Evolutionary conservation across 2,329 filamentous ascomycete species (phyloP).

Genomic region (Epichloe amarillans): DNA sequence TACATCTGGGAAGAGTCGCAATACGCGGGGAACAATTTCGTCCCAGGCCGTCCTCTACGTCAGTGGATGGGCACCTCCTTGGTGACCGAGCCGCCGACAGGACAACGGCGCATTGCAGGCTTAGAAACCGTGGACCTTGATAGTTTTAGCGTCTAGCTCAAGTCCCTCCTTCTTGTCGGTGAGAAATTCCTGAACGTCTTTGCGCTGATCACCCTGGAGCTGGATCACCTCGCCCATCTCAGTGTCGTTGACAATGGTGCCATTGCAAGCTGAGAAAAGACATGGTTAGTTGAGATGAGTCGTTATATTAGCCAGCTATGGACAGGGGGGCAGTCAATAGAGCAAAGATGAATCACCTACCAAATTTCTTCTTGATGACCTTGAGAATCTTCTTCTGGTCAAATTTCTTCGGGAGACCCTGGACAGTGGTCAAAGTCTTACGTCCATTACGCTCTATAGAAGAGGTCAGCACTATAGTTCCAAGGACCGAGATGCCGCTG

Average conservation of each 20-base stretch:
- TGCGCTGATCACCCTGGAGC: slow-evolving; percentile 97
- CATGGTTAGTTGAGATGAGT: slow-evolving; percentile 4
- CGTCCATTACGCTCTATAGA: slow-evolving; percentile 95
- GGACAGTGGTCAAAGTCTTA: slow-evolving; percentile 99
- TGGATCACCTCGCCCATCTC: slow-evolving; percentile 99
- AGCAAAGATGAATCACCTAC: slow-evolving; percentile 32
- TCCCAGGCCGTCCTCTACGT: slow-evolving; percentile 19
- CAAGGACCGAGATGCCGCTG: neutral
- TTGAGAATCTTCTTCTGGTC: slow-evolving; percentile 99
- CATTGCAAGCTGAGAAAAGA: slow-evolving; percentile 73
- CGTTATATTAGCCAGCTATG: neutral
- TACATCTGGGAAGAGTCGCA: slow-evolving; percentile 12
- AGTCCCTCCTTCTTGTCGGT: slow-evolving; percentile 90
- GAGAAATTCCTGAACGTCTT: slow-evolving; percentile 96
- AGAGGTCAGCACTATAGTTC: slow-evolving; percentile 25
- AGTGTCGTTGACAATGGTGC: slow-evolving; percentile 89
- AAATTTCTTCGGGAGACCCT: slow-evolving; percentile 97
- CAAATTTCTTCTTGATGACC: slow-evolving; percentile 99
- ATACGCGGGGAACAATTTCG: slow-evolving; percentile 13
- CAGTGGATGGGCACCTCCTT: slow-evolving; percentile 15
- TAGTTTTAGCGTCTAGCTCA: slow-evolving; percentile 88
- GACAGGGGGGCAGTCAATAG: neutral
- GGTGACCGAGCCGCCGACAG: slow-evolving; percentile 18
- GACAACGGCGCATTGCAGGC: slow-evolving; percentile 25
- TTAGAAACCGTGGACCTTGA: slow-evolving; percentile 63